A percentile compares a stretch with the other conserved stretches of the same genome.
Evolutionary conservation across 1,284 basidiomycete species (phyloP).

Genomic region (Cutaneotrichosporon cavernicola): DNA sequence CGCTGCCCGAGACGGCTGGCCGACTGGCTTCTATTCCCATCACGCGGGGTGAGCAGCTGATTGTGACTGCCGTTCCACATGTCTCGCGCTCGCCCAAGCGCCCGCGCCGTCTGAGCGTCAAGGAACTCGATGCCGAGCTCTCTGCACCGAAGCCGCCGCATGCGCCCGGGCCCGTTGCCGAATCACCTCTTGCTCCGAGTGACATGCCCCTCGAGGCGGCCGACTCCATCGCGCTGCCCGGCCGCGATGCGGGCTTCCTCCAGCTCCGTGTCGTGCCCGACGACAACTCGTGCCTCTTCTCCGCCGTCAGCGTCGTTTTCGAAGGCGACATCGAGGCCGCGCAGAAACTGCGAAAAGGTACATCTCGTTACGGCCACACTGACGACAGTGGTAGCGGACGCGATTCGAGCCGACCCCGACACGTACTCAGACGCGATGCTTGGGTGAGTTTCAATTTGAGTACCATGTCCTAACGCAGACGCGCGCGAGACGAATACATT

Average conservation of each 20-base stretch:
- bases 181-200: conserved; percentile 18
- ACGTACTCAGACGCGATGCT: conserved; percentile 80
- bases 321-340: conserved; percentile 68
- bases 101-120: conserved; percentile 39
- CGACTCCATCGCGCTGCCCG: conserved; percentile 41
- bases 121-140: conserved; percentile 35
- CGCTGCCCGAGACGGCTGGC: conserved; percentile 68
- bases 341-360: conserved; percentile 36
- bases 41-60: conserved; percentile 74
- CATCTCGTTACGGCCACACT: conserved; percentile 29
- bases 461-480: conserved; percentile 54
- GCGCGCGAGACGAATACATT: conserved; percentile 72
- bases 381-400: conserved; percentile 70
- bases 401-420: conserved; percentile 66
- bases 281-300: conserved; percentile 91
- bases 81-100: conserved; percentile 16
- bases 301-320: conserved; percentile 76
- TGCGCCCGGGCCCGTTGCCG: conserved; percentile 16
- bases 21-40: conserved; percentile 73
- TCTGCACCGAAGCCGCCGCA: conserved; percentile 35
- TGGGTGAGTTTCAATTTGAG: conserved; percentile 59
- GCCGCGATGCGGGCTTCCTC: conserved; percentile 55
- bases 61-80: conserved; percentile 60
- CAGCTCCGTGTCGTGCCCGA: conserved; percentile 75
- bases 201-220: conserved; percentile 29